A percentile compares a stretch with the other conserved stretches of the same genome.
phyloP scores from a whole-genome alignment of 2,329 filamentous ascomycete genomes.

The Fusarium torreyae region DNA sequence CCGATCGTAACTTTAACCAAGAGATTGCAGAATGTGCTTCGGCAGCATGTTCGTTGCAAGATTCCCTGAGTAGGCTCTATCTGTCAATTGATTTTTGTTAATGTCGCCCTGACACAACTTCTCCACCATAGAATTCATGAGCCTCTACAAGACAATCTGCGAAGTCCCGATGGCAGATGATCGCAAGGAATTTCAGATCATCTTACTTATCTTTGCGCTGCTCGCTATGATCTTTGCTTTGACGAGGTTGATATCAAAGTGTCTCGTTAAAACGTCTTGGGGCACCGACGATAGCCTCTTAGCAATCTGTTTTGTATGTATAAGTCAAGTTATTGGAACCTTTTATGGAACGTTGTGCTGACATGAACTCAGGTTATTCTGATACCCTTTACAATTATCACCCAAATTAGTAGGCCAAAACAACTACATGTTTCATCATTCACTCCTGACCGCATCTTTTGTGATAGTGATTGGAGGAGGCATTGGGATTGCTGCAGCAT shows the following conservation, averaged over 20 bases:
- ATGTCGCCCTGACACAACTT: neutral
- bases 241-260: neutral
- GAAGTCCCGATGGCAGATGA: neutral
- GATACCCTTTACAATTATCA: neutral
- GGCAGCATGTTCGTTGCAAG: neutral
- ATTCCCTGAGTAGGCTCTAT: neutral
- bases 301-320: conserved; percentile 2
- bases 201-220: neutral
- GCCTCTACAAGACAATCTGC: neutral
- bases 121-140: neutral
- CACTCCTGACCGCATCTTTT: neutral
- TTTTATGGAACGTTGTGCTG: neutral
- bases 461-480: neutral
- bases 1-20: neutral
- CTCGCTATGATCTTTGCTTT: neutral
- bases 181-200: neutral
- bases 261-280: neutral
- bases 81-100: too few species aligned
- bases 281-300: conserved; percentile 8
- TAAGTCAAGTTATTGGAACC: too few species aligned
- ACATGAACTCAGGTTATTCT: neutral
- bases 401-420: neutral
- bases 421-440: neutral
- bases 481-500: neutral
- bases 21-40: neutral